Base-by-base conservation (phyloP, 495 filamentous ascomycete species). In the Aspergillus cavernicola region DNA sequence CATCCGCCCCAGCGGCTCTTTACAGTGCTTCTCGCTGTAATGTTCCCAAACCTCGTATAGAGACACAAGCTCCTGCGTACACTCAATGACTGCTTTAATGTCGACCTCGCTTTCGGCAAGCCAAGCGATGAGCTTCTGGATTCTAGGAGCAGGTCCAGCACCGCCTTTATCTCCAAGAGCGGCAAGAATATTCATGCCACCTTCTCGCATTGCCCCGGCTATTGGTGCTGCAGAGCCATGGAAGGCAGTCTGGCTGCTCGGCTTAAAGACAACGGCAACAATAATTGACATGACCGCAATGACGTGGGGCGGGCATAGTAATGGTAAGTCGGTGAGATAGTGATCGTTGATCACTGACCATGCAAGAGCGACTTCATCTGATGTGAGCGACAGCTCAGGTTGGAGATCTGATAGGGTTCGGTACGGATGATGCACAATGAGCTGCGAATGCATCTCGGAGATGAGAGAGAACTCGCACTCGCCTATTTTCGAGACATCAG, bases 381-480 rank as follows among this genome's bases (percentile, higher is more conserved):
- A 80, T 42, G 78, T 83, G 16, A 98, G 77, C 19, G 71, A 69
- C 50, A 97, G 82, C 20, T 84, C 80, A 43, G 70, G 66, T 59
- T 89, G 85, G 26, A 97, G 78, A 43, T 84, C 82, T 28, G 80
- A 81, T 49, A 98, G 75, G 39, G 85, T 92, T 40, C 92, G 89
- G 67, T 98, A 98, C n/a, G 93, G 93, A 66, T 97, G 92, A 66
- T 97, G 92, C 12, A 96, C 75, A 65, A 98, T 97, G 55, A 98
- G 80, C 50, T 96, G 91, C 4, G 89, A 93, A 67, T 83, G 88
- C 85, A 98, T 88, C 67, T 96, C 92, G 1, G 90, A 90, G 57
- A 98, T 97, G 41, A 98, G 77, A 46, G 83, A 88, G 70, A 98
- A 98, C 68, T 98, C 95, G 77, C 89, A 95, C 76, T 98, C 93